A percentile compares a stretch with the other conserved stretches of the same genome.
Conservation (phyloP, 306 rosid species). For the Vachellia collinsii region DNA sequence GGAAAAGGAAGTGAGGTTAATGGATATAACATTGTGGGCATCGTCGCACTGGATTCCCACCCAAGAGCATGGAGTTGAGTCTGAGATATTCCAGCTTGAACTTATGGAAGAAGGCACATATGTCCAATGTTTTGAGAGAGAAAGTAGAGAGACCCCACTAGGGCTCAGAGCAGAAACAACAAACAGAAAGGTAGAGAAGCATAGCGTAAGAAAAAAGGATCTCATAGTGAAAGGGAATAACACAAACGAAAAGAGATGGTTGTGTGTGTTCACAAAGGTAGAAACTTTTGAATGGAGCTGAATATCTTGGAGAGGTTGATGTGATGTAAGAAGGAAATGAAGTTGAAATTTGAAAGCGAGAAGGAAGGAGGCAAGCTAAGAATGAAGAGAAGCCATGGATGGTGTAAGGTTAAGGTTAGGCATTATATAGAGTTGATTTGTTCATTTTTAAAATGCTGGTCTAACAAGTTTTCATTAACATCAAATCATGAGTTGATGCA, state of each 20-base stretch:
- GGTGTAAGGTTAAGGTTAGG: background rate
- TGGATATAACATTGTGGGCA: slow-evolving; percentile 39
- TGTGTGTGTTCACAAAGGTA: background rate
- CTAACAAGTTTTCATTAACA: background rate
- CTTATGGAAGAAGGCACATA: slow-evolving; percentile 41
- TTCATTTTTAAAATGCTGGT: background rate
- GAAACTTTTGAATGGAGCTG: background rate
- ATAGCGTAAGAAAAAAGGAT: slow-evolving; percentile 30
- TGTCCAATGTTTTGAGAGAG: slow-evolving; percentile 48
- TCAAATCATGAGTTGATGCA: no score
- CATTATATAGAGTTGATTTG: background rate
- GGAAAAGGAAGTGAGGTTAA: slow-evolving; percentile 45
- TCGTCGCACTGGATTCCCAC: slow-evolving; percentile 51
- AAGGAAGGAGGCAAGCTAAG: background rate
- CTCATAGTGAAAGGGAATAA: background rate
- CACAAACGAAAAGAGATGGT: background rate
- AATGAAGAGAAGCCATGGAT: background rate
- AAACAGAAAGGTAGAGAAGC: slow-evolving; percentile 26
- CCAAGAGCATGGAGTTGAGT: slow-evolving; percentile 66
- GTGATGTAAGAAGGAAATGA: background rate
- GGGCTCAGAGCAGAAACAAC: slow-evolving; percentile 41
- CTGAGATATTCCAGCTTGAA: slow-evolving; percentile 54
- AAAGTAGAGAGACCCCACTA: slow-evolving; percentile 52
- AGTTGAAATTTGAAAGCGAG: background rate
- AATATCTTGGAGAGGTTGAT: background rate